These are phyloP conservation scores for Tricholoma terreum DNA, from an alignment of 768 basidiomycete genomes.

Conservation along the genomic window DNA sequence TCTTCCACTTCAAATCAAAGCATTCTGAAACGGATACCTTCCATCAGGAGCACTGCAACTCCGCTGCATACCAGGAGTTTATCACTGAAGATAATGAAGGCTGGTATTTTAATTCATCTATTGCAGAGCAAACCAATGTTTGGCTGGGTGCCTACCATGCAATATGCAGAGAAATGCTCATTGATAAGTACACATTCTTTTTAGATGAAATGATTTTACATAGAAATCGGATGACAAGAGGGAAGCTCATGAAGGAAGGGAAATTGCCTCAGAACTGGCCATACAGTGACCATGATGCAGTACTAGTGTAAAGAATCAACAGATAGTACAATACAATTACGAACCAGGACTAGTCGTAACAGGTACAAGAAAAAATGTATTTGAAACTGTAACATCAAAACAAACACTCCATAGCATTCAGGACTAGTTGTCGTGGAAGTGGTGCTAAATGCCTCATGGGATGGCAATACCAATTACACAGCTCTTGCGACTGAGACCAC, in stretches of 20 bases:
- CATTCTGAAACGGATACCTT: conserved; percentile 23
- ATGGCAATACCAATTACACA: no score
- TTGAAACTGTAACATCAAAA: no score
- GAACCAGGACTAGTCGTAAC: no score
- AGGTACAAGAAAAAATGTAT: no score
- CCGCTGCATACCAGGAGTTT: conserved; percentile 34
- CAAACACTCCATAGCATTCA: no score
- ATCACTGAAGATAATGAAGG: conserved; percentile 15
- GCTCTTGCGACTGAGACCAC: no score
- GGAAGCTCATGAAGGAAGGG: background rate
- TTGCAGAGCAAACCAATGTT: conserved; percentile 39
- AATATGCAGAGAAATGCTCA: conserved; percentile 33
- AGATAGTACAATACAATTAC: no score
- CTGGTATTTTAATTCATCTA: conserved; percentile 44
- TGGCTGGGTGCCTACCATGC: conserved; percentile 40
- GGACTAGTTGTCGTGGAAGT: no score
- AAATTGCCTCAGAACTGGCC: background rate
- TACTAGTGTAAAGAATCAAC: no score
- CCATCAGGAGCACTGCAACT: conserved; percentile 29
- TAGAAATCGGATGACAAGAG: background rate
- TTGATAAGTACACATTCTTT: conserved; percentile 31
- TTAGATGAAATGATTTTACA: conserved; percentile 22
- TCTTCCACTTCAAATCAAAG: conserved; percentile 36
- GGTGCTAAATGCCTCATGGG: no score
- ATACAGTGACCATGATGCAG: background rate